phyloP scores from a whole-genome alignment of 257 asterid genomes.

The Fraxinus cuspidata region DNA sequence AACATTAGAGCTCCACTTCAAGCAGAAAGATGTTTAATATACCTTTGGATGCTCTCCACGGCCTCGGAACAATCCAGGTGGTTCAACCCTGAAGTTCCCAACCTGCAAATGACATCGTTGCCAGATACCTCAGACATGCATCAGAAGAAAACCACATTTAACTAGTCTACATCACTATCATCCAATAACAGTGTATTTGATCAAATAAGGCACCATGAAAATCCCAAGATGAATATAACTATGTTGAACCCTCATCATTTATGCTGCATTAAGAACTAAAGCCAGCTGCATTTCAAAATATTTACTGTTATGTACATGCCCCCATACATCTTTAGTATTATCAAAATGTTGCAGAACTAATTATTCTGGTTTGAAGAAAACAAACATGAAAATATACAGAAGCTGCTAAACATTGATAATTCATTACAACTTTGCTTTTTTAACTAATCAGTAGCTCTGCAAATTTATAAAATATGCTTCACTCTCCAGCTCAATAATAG shows the following conservation, averaged over 20 bases:
- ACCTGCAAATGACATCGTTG: conserved; percentile 57
- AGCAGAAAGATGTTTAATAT: conserved; percentile 14
- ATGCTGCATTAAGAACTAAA: not conserved
- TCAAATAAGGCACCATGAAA: conserved; percentile 6
- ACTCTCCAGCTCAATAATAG: not conserved
- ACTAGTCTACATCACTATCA: conserved; percentile 11
- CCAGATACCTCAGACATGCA: conserved; percentile 25
- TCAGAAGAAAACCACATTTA: conserved; percentile 17
- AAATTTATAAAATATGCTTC: not conserved
- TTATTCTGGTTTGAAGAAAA: not conserved
- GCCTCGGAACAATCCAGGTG: conserved; percentile 97
- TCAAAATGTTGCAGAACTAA: not conserved
- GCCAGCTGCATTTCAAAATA: not conserved
- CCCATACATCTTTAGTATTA: not conserved
- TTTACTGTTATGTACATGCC: not conserved
- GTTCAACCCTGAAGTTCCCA: conserved; percentile 98
- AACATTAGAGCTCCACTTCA: not conserved
- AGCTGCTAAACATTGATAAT: not conserved
- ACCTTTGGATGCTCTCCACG: conserved; percentile 99
- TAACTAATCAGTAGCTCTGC: conserved; percentile 20
- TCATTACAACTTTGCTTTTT: conserved; percentile 8
- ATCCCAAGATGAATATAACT: not conserved
- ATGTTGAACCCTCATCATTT: not conserved
- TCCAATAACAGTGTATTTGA: not conserved
- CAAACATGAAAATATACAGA: not conserved